Evolutionary conservation across 2,329 filamentous ascomycete genomes (phyloP).

Genomic region (Magnaporthales sp.): DNA sequence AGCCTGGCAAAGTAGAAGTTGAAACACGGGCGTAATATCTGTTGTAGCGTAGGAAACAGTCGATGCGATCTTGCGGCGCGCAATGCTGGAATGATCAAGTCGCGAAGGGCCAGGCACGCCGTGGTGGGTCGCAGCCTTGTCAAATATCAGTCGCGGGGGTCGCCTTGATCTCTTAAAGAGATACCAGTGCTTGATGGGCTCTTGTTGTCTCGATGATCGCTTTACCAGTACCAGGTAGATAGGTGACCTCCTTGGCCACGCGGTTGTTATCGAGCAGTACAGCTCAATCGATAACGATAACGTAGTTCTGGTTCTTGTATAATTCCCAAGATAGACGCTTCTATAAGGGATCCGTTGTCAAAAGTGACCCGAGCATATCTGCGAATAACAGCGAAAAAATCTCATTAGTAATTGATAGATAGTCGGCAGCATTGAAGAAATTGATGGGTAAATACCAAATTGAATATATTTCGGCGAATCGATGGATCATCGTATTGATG

Average conservation of each 20-base stretch:
- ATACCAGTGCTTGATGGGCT: background rate
- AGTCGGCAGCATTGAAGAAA: background rate
- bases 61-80: background rate
- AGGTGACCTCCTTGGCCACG: background rate
- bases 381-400: background rate
- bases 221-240: background rate
- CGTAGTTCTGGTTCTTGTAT: background rate
- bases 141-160: background rate
- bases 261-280: background rate
- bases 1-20: background rate
- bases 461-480: background rate
- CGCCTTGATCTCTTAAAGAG: background rate
- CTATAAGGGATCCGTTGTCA: background rate
- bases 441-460: background rate
- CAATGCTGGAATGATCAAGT: background rate
- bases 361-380: background rate
- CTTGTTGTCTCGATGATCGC: background rate
- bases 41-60: background rate
- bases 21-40: background rate
- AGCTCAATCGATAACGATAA: background rate
- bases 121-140: background rate
- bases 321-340: background rate
- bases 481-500: background rate
- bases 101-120: background rate
- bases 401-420: background rate